Evolutionary conservation across 2,329 filamentous ascomycete species (phyloP).

Genomic region (Cercospora sp.): DNA sequence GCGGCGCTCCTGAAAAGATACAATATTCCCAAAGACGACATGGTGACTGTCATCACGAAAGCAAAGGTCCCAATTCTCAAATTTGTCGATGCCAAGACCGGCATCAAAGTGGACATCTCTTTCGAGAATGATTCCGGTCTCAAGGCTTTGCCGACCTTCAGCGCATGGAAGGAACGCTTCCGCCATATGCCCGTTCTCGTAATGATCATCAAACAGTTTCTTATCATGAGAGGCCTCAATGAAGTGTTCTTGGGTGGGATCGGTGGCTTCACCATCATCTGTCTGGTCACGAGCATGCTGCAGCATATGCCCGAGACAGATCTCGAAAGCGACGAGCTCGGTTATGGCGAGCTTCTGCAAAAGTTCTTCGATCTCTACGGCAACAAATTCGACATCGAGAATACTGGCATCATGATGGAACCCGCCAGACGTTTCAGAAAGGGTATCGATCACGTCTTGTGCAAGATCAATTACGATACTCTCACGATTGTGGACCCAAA

Average conservation of each 20-base stretch:
- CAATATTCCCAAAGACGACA: slow-evolving; percentile 58
- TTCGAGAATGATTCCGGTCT: slow-evolving; percentile 90
- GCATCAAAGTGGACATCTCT: slow-evolving; percentile 84
- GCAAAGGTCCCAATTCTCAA: slow-evolving; percentile 93
- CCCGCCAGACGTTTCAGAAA: slow-evolving; percentile 77
- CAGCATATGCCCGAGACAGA: slow-evolving; percentile 75
- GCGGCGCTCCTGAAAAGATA: slow-evolving; percentile 58
- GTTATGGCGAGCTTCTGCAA: slow-evolving; percentile 77
- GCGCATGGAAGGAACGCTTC: slow-evolving; percentile 74
- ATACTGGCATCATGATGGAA: slow-evolving; percentile 72
- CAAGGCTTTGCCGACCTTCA: slow-evolving; percentile 76
- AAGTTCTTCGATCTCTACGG: slow-evolving; percentile 91
- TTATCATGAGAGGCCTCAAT: slow-evolving; percentile 85
- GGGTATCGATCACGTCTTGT: slow-evolving; percentile 53
- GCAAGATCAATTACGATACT: slow-evolving; percentile 60
- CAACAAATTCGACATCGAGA: slow-evolving; percentile 70
- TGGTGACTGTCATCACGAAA: slow-evolving; percentile 67
- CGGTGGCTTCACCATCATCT: slow-evolving; percentile 92
- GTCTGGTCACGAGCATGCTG: slow-evolving; percentile 85
- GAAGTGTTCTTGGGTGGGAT: slow-evolving; percentile 90
- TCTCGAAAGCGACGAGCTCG: slow-evolving; percentile 58
- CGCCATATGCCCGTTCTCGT: slow-evolving; percentile 86
- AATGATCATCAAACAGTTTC: slow-evolving; percentile 86
- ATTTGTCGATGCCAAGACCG: slow-evolving; percentile 75
- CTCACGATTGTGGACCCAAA: slow-evolving; percentile 93